Conservation (phyloP, 2,329 filamentous ascomycete species). For the Dissoconium aciculare region DNA sequence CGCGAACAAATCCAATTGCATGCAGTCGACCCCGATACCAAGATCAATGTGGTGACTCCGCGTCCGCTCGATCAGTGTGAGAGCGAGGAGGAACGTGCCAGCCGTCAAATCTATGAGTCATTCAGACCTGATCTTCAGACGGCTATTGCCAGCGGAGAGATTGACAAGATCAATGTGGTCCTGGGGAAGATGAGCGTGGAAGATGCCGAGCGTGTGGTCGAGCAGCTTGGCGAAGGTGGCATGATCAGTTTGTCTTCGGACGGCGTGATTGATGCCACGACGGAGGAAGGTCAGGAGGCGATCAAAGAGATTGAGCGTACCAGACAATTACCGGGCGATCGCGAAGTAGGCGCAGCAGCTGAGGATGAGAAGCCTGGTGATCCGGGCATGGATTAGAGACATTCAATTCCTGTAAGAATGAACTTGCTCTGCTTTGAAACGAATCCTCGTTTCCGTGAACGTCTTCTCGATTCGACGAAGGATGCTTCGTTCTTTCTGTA, state of each 20-base stretch:
- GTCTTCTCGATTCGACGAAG: too few species aligned
- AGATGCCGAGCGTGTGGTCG: slow-evolving; percentile 73
- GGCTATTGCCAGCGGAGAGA: slow-evolving; percentile 72
- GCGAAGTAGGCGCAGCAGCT: slow-evolving; percentile 36
- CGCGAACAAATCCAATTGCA: slow-evolving; percentile 97
- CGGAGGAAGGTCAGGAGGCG: slow-evolving; percentile 24
- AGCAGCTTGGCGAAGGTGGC: slow-evolving; percentile 64
- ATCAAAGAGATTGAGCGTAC: slow-evolving; percentile 41
- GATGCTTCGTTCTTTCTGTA: too few species aligned
- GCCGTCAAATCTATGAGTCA: slow-evolving; percentile 62
- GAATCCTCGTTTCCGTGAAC: too few species aligned
- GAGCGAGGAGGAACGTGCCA: slow-evolving; percentile 42
- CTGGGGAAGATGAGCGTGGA: slow-evolving; percentile 77
- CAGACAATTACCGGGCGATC: slow-evolving; percentile 63
- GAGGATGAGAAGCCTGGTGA: slow-evolving; percentile 37
- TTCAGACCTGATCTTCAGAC: slow-evolving; percentile 70
- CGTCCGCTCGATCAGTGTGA: slow-evolving; percentile 62
- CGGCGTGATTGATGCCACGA: slow-evolving; percentile 78
- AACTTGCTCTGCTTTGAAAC: too few species aligned
- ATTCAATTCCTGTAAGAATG: too few species aligned
- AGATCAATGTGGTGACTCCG: slow-evolving; percentile 77
- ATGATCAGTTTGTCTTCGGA: slow-evolving; percentile 87
- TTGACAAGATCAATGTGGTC: slow-evolving; percentile 81
- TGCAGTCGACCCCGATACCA: slow-evolving; percentile 73
- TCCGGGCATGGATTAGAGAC: slow-evolving; percentile 18